Evolutionary conservation across 73 alveolate species (phyloP).

Genomic region (Paramecium sexaurelia): DNA sequence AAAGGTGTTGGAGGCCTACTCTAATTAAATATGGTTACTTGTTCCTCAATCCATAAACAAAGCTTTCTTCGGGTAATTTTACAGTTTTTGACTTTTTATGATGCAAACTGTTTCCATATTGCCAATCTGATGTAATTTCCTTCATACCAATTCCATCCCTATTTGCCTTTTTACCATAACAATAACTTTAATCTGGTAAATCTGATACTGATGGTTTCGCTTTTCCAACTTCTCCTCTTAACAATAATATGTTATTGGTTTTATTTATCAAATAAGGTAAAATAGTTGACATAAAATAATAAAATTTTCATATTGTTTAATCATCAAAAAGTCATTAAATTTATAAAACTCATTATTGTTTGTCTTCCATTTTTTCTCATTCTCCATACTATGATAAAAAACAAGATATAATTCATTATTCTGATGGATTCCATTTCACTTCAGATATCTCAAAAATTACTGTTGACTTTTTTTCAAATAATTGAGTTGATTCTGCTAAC

Average conservation of each 20-base stretch:
- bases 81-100: neutral
- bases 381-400: too few species aligned
- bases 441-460: too few species aligned
- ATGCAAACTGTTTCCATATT: neutral
- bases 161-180: slow-evolving; percentile 66
- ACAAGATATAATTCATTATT: too few species aligned
- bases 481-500: too few species aligned
- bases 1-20: slow-evolving; percentile 51
- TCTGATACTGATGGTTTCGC: slow-evolving; percentile 57
- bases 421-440: too few species aligned
- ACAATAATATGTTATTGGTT: slow-evolving; percentile 54
- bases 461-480: too few species aligned
- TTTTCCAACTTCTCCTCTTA: slow-evolving; percentile 70
- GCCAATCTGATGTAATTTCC: slow-evolving; percentile 52
- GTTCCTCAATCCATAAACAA: neutral
- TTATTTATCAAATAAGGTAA: slow-evolving; percentile 29
- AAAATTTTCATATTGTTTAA: neutral
- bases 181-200: slow-evolving; percentile 50
- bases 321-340: neutral
- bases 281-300: slow-evolving; percentile 50
- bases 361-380: neutral
- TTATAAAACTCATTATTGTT: neutral
- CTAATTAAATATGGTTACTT: neutral
- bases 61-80: neutral
- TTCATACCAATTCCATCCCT: slow-evolving; percentile 67